These are phyloP conservation scores for Botrytis hyacinthi DNA, from an alignment of 2,329 filamentous ascomycete genomes.

Conservation along the genomic window DNA sequence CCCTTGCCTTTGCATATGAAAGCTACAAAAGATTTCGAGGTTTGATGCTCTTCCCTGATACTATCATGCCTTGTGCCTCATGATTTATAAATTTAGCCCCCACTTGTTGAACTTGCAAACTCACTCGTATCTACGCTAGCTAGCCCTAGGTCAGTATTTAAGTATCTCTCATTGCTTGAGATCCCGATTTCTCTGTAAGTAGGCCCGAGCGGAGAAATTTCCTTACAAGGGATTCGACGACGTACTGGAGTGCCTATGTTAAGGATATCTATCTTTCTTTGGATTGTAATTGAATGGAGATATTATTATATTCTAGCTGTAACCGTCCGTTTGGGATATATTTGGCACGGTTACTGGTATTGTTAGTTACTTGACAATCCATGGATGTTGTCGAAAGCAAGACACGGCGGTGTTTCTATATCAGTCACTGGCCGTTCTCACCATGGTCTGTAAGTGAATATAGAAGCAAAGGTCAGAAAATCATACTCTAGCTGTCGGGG, in stretches of 20 bases:
- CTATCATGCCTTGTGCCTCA: too few relatives aligned
- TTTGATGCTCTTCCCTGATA: not conserved
- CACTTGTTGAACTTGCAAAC: not conserved
- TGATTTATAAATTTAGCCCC: not conserved
- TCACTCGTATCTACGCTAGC: not conserved
- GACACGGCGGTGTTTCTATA: fast-evolving
- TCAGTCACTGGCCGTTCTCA: fast-evolving
- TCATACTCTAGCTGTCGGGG: not conserved
- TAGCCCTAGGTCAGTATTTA: not conserved
- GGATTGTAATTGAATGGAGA: not conserved
- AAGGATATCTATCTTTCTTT: not conserved
- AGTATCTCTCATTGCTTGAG: not conserved
- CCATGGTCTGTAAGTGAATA: not conserved
- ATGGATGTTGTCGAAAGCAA: not conserved
- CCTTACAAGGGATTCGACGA: fast-evolving
- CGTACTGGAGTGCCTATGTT: not conserved
- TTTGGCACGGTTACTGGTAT: not conserved
- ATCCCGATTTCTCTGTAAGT: not conserved
- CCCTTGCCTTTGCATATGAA: not conserved
- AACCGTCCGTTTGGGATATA: not conserved
- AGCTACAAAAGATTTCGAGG: fast-evolving
- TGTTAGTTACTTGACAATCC: not conserved
- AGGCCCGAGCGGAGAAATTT: fast-evolving
- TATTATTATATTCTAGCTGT: not conserved
- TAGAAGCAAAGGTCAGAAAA: not conserved